Conservation (phyloP, 1,139 yeast species). For the Nadsonia starkeyi-henricii region DNA sequence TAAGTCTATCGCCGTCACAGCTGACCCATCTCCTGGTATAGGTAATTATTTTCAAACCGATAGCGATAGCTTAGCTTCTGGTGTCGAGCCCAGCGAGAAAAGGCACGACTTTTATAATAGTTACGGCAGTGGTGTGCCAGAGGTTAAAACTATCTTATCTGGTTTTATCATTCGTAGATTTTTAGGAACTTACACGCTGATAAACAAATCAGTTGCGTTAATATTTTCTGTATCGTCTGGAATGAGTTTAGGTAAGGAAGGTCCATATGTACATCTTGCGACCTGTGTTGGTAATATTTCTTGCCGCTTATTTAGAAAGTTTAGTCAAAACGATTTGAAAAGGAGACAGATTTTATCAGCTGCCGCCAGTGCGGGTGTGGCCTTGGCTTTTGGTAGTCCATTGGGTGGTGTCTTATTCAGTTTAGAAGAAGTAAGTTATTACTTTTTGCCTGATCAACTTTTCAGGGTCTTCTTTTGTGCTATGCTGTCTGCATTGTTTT, state of each 20-base stretch:
- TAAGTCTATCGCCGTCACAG: constrained; percentile 26
- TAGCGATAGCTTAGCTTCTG: not conserved
- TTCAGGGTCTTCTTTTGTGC: constrained; percentile 52
- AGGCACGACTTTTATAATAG: constrained; percentile 36
- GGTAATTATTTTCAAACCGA: not conserved
- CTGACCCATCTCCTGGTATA: constrained; percentile 10
- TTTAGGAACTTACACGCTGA: constrained; percentile 40
- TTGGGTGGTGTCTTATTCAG: constrained; percentile 56
- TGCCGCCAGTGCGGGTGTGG: constrained; percentile 56
- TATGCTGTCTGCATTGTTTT: constrained; percentile 40
- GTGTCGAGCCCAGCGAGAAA: not conserved
- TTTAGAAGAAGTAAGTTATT: constrained; percentile 50
- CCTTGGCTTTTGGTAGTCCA: constrained; percentile 58
- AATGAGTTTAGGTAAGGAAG: constrained; percentile 54
- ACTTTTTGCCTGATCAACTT: constrained; percentile 42
- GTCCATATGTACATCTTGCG: constrained; percentile 60
- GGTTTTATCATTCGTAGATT: constrained; percentile 30
- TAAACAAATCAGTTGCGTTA: constrained; percentile 38
- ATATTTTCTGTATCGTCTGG: constrained; percentile 55
- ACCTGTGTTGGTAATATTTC: constrained; percentile 51
- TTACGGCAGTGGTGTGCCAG: constrained; percentile 54
- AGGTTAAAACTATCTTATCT: constrained; percentile 30
- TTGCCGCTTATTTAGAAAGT: constrained; percentile 37
- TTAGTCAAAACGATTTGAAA: constrained; percentile 37
- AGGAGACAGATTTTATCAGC: constrained; percentile 49